Conservation (phyloP, 805 yeast species). For the Yarrowia hollandica region DNA sequence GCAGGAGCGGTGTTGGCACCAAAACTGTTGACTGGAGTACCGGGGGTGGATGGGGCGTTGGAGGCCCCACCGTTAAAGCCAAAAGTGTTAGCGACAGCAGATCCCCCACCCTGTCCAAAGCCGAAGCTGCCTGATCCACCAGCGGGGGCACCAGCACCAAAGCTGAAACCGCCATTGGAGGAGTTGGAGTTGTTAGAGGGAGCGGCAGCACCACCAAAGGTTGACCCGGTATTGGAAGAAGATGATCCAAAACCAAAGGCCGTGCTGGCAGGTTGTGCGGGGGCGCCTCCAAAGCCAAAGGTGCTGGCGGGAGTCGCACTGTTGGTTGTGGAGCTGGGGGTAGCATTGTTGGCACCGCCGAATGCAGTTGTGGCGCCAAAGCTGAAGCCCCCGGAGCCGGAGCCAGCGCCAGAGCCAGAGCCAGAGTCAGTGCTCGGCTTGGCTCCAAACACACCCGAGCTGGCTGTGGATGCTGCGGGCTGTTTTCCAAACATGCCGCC, state of each 20-base stretch:
- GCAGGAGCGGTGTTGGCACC: slow-evolving; percentile 15
- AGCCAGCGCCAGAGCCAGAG: background rate
- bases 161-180: background rate
- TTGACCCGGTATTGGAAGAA: background rate
- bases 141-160: background rate
- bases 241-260: background rate
- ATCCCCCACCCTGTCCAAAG: background rate
- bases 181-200: background rate
- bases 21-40: slow-evolving; percentile 6
- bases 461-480: background rate
- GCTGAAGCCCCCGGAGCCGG: background rate
- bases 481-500: background rate
- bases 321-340: background rate
- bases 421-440: background rate
- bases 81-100: slow-evolving; percentile 14
- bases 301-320: background rate
- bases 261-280: background rate
- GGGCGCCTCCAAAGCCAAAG: slow-evolving; percentile 2
- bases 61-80: slow-evolving; percentile 7
- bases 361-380: slow-evolving; percentile 8
- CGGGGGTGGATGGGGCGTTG: background rate
- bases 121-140: background rate
- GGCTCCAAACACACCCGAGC: background rate
- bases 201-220: background rate
- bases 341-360: background rate